These are phyloP conservation scores for Solanum hybrid DNA, from an alignment of 305 asterid species.

Conservation along the genomic window DNA sequence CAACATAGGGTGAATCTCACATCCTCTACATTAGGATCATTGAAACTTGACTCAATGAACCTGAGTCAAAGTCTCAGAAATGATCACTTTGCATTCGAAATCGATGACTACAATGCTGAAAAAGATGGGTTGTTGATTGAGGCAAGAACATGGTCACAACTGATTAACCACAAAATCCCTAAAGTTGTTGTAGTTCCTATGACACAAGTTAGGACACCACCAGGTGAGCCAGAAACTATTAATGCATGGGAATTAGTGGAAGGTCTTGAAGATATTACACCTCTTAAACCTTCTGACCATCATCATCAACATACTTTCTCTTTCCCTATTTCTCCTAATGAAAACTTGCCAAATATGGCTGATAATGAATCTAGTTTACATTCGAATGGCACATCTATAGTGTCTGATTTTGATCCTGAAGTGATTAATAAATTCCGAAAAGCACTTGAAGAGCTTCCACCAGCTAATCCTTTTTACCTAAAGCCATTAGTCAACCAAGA, in stretches of 20 bases:
- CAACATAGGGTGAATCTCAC: slow-evolving; percentile 58
- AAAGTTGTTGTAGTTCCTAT: slow-evolving; percentile 30
- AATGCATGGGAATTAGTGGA: slow-evolving; percentile 88
- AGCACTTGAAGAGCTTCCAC: slow-evolving; percentile 67
- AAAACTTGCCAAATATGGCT: slow-evolving; percentile 15
- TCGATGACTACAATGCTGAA: slow-evolving; percentile 2
- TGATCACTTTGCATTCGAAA: slow-evolving; percentile 4
- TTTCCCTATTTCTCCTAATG: slow-evolving; percentile 32
- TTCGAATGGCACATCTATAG: slow-evolving; percentile 39
- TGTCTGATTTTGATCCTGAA: slow-evolving; percentile 57
- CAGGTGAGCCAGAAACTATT: slow-evolving; percentile 76
- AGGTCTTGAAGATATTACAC: slow-evolving; percentile 73
- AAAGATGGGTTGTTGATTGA: slow-evolving; percentile 39
- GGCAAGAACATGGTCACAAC: slow-evolving; percentile 73
- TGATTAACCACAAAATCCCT: slow-evolving; percentile 68
- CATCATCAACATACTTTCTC: slow-evolving; percentile 55
- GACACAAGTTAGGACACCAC: slow-evolving; percentile 60
- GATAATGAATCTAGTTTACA: slow-evolving; percentile 36
- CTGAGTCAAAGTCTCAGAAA: slow-evolving; percentile 1
- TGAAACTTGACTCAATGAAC: slow-evolving; percentile 46
- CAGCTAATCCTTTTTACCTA: slow-evolving; percentile 52
- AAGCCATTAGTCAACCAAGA: slow-evolving; percentile 14
- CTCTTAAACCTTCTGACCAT: slow-evolving; percentile 22
- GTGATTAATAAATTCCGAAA: slow-evolving; percentile 51
- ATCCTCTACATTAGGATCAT: slow-evolving; percentile 65